Conservation (phyloP, 2,329 filamentous ascomycete species). For the Dothistroma pini region DNA sequence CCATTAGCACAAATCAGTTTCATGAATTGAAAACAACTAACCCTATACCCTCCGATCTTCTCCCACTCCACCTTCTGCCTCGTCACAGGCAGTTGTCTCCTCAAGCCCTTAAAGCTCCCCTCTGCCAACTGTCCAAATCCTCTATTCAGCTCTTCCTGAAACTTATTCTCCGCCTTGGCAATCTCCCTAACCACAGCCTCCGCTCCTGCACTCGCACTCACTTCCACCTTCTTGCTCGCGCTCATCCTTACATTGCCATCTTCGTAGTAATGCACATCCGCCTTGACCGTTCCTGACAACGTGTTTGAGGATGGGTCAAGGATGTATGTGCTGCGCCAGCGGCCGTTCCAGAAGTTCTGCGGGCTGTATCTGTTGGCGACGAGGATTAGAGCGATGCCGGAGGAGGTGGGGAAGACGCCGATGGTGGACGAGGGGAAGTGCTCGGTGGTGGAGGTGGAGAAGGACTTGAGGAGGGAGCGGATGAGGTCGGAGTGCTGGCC, state of each 20-base stretch:
- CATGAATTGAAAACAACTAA: conserved; percentile 45
- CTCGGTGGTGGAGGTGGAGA: conserved; percentile 74
- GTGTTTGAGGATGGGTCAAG: conserved; percentile 65
- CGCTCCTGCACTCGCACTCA: conserved; percentile 58
- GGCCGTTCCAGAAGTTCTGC: conserved; percentile 98
- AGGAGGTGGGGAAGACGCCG: conserved; percentile 76
- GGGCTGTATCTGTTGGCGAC: conserved; percentile 97
- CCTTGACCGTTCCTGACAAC: conserved; percentile 77
- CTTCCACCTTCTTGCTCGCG: conserved; percentile 74
- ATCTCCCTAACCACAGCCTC: conserved; percentile 74
- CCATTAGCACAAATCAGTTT: conserved; percentile 16
- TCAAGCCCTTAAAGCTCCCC: conserved; percentile 88
- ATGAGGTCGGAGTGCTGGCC: conserved; percentile 73
- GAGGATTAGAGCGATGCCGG: conserved; percentile 73
- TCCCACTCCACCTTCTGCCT: conserved; percentile 99
- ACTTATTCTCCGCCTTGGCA: conserved; percentile 76
- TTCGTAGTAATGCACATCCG: conserved; percentile 99
- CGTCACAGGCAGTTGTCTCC: conserved; percentile 91
- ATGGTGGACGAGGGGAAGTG: conserved; percentile 81
- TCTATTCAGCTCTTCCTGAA: conserved; percentile 92
- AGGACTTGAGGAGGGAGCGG: conserved; percentile 76
- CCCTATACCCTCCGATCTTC: conserved; percentile 87
- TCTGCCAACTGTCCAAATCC: conserved; percentile 87
- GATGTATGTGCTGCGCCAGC: conserved; percentile 87
- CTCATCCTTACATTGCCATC: conserved; percentile 94